These are phyloP conservation scores for Leptodontidium sp. DNA, from an alignment of 2,329 filamentous ascomycete species.

Conservation along the genomic window DNA sequence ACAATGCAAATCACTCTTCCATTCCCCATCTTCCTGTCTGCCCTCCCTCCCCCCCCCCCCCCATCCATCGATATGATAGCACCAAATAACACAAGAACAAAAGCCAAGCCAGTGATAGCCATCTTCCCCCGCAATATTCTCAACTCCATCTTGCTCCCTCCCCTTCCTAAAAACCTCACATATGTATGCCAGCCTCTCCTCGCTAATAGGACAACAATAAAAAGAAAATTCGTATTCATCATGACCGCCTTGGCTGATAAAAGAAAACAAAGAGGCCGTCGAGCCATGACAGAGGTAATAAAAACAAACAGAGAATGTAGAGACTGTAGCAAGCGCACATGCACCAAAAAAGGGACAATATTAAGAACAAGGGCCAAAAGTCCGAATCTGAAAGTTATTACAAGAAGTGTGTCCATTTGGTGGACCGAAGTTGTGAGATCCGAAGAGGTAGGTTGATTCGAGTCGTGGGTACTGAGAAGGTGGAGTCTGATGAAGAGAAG, in stretches of 20 bases:
- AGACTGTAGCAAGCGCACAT: slow-evolving; percentile 28
- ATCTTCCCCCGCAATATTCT: slow-evolving; percentile 13
- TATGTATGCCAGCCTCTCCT: slow-evolving; percentile 17
- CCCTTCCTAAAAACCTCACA: background rate
- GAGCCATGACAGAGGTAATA: slow-evolving; percentile 19
- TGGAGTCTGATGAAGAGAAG: background rate
- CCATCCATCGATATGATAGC: background rate
- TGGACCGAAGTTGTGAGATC: slow-evolving; percentile 21
- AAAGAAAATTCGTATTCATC: slow-evolving; percentile 33
- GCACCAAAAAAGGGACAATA: slow-evolving; percentile 27
- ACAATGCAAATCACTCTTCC: slow-evolving; percentile 27
- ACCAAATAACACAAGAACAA: slow-evolving; percentile 18
- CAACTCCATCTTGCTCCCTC: slow-evolving; percentile 14
- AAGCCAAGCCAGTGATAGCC: slow-evolving; percentile 25
- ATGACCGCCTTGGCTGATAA: slow-evolving; percentile 6
- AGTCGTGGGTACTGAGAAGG: slow-evolving; percentile 1
- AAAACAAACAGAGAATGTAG: slow-evolving; percentile 29
- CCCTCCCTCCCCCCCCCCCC: background rate
- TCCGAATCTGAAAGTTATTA: slow-evolving; percentile 27
- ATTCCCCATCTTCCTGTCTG: too few relatives aligned
- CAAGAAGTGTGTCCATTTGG: slow-evolving; percentile 26
- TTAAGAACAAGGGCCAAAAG: slow-evolving; percentile 26
- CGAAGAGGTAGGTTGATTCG: slow-evolving; percentile 6
- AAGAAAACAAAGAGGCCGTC: slow-evolving; percentile 24
- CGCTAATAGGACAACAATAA: slow-evolving; percentile 9